phyloP scores from a whole-genome alignment of 2,329 filamentous ascomycete genomes.

The Dichotomopilus funicola region DNA sequence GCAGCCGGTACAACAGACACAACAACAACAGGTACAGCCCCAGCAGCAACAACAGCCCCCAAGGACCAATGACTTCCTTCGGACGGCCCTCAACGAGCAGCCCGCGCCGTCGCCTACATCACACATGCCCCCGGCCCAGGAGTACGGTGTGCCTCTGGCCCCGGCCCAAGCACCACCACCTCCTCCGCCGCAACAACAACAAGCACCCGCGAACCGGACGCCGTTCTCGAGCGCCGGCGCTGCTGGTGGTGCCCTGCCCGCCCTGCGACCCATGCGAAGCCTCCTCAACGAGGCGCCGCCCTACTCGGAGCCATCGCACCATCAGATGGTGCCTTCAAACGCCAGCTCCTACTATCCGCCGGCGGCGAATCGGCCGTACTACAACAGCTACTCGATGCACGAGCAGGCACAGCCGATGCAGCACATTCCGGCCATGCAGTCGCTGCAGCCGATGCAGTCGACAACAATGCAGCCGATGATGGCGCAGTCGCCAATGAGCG shows the following conservation, averaged over 20 bases:
- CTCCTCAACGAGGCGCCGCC: constrained; percentile 25
- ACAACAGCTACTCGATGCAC: constrained; percentile 30
- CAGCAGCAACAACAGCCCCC: constrained; percentile 11
- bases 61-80: constrained; percentile 30
- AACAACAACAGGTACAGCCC: neutral
- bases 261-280: constrained; percentile 32
- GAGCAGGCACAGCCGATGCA: constrained; percentile 27
- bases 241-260: constrained; percentile 27
- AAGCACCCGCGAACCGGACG: constrained; percentile 19
- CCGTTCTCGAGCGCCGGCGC: constrained; percentile 30
- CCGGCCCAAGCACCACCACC: neutral
- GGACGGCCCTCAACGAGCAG: constrained; percentile 33
- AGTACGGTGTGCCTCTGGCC: constrained; percentile 1
- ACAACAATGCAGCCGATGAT: constrained; percentile 15
- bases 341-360: constrained; percentile 33
- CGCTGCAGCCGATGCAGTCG: too few relatives aligned
- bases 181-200: constrained; percentile 1
- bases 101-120: constrained; percentile 15
- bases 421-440: too few relatives aligned
- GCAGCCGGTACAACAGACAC: neutral
- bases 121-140: constrained; percentile 11
- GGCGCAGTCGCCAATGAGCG: constrained; percentile 14
- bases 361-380: constrained; percentile 30
- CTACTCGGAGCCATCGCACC: constrained; percentile 20
- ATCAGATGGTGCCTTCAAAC: constrained; percentile 28